phyloP scores from a whole-genome alignment of 1,139 yeast species.

The Saccharomyces pastorianus region DNA sequence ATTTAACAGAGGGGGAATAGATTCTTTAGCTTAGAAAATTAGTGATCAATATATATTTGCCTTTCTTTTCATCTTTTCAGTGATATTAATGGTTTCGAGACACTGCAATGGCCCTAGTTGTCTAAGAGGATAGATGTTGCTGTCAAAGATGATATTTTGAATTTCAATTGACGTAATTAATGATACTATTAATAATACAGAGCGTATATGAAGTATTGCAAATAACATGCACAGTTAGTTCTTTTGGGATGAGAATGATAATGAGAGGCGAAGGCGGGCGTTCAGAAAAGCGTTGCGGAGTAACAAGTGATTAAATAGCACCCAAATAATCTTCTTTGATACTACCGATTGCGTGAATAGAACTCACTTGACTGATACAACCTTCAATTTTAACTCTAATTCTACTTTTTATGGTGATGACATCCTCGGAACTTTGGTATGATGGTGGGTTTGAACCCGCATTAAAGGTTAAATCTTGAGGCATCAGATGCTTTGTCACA shows the following conservation, averaged over 20 bases:
- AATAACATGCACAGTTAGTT: not conserved
- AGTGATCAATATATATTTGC: not conserved
- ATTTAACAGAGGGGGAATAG: not conserved
- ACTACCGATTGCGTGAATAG: conserved; percentile 94
- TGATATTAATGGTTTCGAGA: not conserved
- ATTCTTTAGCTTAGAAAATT: not conserved
- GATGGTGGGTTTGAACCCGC: conserved; percentile 98
- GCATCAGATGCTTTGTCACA: conserved; percentile 89
- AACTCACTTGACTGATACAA: conserved; percentile 94
- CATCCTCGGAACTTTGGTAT: conserved; percentile 92
- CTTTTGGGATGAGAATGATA: not conserved
- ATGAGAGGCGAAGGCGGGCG: not conserved
- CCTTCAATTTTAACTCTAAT: conserved; percentile 94
- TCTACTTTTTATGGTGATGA: conserved; percentile 86
- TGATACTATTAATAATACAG: conserved; percentile 1
- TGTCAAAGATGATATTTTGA: not conserved
- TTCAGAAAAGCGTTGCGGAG: not conserved
- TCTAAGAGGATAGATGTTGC: not conserved
- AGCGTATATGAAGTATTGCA: conserved; percentile 1
- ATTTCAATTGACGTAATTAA: not conserved
- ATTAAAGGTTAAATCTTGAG: conserved; percentile 86
- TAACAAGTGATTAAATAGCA: conserved; percentile 40
- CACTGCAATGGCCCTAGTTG: not conserved
- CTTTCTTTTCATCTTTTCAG: not conserved
- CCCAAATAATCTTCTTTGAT: conserved; percentile 96